A percentile compares a stretch with the other conserved stretches of the same genome.
Evolutionary conservation across 2,329 filamentous ascomycete genomes (phyloP).

Genomic region (Phoma sp.): DNA sequence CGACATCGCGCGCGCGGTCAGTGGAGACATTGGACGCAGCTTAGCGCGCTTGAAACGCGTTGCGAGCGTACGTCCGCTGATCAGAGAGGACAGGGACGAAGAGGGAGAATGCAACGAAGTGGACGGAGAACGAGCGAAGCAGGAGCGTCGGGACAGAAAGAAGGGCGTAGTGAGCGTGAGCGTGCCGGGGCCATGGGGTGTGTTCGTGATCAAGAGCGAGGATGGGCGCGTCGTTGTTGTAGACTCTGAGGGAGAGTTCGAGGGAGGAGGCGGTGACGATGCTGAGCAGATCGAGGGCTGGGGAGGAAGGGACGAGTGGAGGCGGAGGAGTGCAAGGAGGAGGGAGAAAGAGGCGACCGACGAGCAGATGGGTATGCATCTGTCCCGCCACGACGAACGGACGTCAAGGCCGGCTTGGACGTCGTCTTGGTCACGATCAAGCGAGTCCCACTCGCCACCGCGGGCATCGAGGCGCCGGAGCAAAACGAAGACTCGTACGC

Average conservation of each 20-base stretch:
- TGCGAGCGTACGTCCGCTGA: background rate
- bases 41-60: conserved; percentile 17
- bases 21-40: conserved; percentile 29
- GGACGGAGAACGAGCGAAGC: background rate
- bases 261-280: conserved; percentile 24
- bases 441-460: no score
- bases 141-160: conserved; percentile 9
- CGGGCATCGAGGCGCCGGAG: background rate
- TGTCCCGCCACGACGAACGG: no score
- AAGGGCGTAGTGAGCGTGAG: conserved; percentile 22
- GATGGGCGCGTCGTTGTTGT: conserved; percentile 37
- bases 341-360: no score
- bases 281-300: background rate
- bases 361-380: no score
- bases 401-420: background rate
- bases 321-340: no score
- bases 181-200: conserved; percentile 27
- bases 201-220: conserved; percentile 32
- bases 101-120: background rate
- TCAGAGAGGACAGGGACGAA: conserved; percentile 1
- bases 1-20: conserved; percentile 28
- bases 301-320: background rate
- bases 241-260: conserved; percentile 34
- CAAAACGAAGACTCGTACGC: no score
- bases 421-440: no score